Evolutionary conservation across 768 basidiomycete species (phyloP), one percentile per base, ranked within the genome.

Genomic region (Aureoboletus auriporus): DNA sequence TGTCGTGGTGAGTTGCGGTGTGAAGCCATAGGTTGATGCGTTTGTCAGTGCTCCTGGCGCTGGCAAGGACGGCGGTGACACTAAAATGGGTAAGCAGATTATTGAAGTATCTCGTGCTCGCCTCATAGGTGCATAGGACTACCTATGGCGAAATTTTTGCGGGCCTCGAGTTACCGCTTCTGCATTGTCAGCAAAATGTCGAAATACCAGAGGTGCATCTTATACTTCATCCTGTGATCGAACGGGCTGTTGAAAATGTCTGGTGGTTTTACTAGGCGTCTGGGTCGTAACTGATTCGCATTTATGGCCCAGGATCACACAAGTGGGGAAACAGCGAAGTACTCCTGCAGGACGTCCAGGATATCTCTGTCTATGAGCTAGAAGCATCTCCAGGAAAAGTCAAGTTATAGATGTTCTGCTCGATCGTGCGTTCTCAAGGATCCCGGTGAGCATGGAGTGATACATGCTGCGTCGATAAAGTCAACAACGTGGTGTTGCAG

Each of bases 111-210:
- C 28, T 30, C 42, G 17, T 29, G 10, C 23, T 42, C 35, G 2
- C n/a, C 56, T 61, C 36, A 60, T 39, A 28, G 16, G 8, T 23
- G 41, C 23, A 47, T 30, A 81, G 85, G 85, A 42, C 97, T 99
- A 49, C 96, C 96, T 4, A 91, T 96, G 78, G 93, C 95, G 39
- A 98, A 97, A 80, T 94, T 94, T 97, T 98, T 62, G 95, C 96
- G 8, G 96, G 98, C 60, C 83, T 98, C 47, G 95, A 99, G 67
- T 71, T 97, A 9, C 93, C 92, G 2, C 72, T 98, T 13, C 73
- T 98, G 2, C 96, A 99, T 64, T 77, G 98, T 6, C 95, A 98
- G 62, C 96, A 98, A 68, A 99, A 99, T 58, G 95, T 98, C 54
- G 96, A 99, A 72, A 98, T 98, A 44, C 96, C 96, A 1, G 93